A percentile compares a stretch with the other conserved stretches of the same genome.
These are phyloP conservation scores for Cadophora malorum DNA, from an alignment of 2,329 filamentous ascomycete species.

Conservation along the genomic window DNA sequence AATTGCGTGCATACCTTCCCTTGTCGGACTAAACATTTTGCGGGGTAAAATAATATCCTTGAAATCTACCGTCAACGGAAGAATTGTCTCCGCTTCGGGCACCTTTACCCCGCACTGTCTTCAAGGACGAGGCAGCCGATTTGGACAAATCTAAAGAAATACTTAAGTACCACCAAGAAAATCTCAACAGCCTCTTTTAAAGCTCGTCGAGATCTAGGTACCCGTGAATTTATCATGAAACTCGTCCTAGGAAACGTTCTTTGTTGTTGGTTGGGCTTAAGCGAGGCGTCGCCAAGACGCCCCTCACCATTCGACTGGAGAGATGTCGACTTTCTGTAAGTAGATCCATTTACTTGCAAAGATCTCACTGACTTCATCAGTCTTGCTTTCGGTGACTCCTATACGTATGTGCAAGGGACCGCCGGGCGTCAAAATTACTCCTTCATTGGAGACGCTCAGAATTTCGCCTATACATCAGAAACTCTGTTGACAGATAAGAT, in stretches of 20 bases:
- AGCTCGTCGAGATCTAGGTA: neutral
- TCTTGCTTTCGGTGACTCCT: slow-evolving; percentile 57
- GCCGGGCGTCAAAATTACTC: slow-evolving; percentile 57
- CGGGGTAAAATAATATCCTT: neutral
- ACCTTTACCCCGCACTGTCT: slow-evolving; percentile 8
- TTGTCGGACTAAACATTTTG: neutral
- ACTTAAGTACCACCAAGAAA: no score
- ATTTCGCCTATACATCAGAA: slow-evolving; percentile 52
- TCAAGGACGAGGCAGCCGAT: neutral
- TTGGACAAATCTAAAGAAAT: neutral
- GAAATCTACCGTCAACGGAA: slow-evolving; percentile 5
- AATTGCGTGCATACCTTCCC: neutral
- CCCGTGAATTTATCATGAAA: slow-evolving; percentile 8
- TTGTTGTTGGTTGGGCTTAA: slow-evolving; percentile 13
- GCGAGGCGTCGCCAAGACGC: slow-evolving; percentile 13
- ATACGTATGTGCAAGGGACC: slow-evolving; percentile 60
- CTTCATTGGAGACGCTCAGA: slow-evolving; percentile 60
- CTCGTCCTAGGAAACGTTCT: neutral
- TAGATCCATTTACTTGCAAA: no score
- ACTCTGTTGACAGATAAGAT: slow-evolving; percentile 55
- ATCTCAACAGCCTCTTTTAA: no score
- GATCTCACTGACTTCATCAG: slow-evolving; percentile 35
- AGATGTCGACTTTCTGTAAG: slow-evolving; percentile 10
- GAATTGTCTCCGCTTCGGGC: neutral
- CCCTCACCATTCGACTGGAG: slow-evolving; percentile 9